Base-by-base conservation (phyloP, 2,329 filamentous ascomycete genomes). In the Microdochium paspali region DNA sequence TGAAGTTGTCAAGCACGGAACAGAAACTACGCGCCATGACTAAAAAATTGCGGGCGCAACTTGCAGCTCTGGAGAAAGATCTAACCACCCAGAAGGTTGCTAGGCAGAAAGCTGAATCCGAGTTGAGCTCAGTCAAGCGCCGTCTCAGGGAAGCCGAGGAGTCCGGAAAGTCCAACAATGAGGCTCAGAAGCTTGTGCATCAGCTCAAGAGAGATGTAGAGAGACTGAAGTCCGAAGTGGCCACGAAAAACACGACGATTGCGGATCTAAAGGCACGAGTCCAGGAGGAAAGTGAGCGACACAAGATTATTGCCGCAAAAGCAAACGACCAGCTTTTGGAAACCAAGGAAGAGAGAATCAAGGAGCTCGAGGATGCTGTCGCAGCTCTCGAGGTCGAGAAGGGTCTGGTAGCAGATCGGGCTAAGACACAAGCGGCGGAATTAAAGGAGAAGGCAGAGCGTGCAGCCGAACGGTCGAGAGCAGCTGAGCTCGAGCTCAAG, bases 1-100 rank as follows among this genome's bases (percentile, higher is more conserved):
- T 93, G 57, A 90, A 85, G 54, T 74, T 97, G 9, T 90, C 89
- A 1, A 87, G 85, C 56, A 86, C 80, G 0, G 93, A 98, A 62
- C 79, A 96, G 64, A 89, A 90, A 59, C 84, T 94, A 53, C 76
- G 91, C 51, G 80, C 80, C 5, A 83, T 84, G 3, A 87, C 97
- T 57, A 95, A 93, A 65, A 90, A 88, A 59, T 67, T 97, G 49
- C 80, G 83, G 40, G 69, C 72, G 21, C 84, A 85, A 58, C 64
- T 86, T 13, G 68, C 76, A 10, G 79, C 85, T 44, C 76, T 80
- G 30, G 85, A 88, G 51, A 84, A 80, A 59, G 75, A 79, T 47
- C 65, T 80, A 56, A 76, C 69, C 46, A 80, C 82, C 53, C 72
- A 80, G 54, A 79, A 66, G 61, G 74, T 69, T 42, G 76, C 73